These are phyloP conservation scores for Pichia sp. DNA, from an alignment of 1,139 yeast genomes.

Conservation along the genomic window DNA sequence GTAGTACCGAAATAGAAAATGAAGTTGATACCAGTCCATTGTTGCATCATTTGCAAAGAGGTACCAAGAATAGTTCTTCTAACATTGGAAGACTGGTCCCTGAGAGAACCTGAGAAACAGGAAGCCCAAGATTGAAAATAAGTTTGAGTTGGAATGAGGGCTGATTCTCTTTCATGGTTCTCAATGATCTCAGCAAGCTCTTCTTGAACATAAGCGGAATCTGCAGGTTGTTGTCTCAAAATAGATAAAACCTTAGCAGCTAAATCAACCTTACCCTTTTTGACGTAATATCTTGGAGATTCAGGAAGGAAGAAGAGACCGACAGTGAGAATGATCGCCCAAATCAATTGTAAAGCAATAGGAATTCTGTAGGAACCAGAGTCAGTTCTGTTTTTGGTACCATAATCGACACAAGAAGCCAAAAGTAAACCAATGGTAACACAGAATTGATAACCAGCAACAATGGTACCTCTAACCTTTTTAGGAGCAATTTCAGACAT, in stretches of 20 bases:
- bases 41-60: constrained; percentile 51
- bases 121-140: constrained; percentile 27
- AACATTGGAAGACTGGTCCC: constrained; percentile 27
- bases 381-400: constrained; percentile 43
- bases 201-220: constrained; percentile 32
- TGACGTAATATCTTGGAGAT: constrained; percentile 58
- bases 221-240: constrained; percentile 37
- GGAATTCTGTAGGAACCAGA: constrained; percentile 63
- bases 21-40: constrained; percentile 69
- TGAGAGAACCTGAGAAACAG: constrained; percentile 29
- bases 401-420: constrained; percentile 63
- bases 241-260: constrained; percentile 42
- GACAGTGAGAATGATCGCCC: constrained; percentile 44
- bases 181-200: constrained; percentile 38
- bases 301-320: constrained; percentile 61
- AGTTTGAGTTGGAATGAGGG: constrained; percentile 25
- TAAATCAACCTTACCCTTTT: constrained; percentile 35
- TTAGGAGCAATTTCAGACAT: constrained; percentile 69
- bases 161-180: constrained; percentile 35
- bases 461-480: constrained; percentile 61
- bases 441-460: constrained; percentile 60
- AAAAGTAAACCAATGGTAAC: constrained; percentile 64
- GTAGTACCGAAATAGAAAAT: constrained; percentile 65
- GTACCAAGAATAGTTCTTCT: constrained; percentile 29
- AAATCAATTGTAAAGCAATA: constrained; percentile 46